Base-by-base conservation (phyloP, 1,284 basidiomycete genomes). In the Neonothopanus nambi region DNA sequence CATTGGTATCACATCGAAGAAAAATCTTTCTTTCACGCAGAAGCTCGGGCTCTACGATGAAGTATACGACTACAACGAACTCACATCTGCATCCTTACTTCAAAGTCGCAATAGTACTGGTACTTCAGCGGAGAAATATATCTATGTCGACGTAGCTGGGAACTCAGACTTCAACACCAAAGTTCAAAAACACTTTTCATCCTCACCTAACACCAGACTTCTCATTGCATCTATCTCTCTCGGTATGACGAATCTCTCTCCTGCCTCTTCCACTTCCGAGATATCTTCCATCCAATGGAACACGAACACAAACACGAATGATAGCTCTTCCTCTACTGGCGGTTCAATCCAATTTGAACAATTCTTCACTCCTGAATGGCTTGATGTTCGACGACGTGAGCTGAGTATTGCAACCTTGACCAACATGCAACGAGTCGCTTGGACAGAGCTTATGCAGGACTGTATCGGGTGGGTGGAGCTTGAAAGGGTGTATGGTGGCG, bases 361-460 rank as follows among this genome's bases (percentile, higher is more conserved):
- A 11, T 87, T 87, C 63, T 87, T 87, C 67, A 85, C 81, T 79
- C 75, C 76, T 2, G 82, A 85, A 63, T 87, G 84, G 85, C 70
- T 87, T 2, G 71, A 76, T 30, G 67, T 76, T 20, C 79, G 84
- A 5, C 72, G 70, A 57, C 67, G 69, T 38, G 72, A 82, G 58
- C 65, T 85, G 1, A 65, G 75, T 1, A 58, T 75, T 0, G 41
- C 58, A 18, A 71, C 80, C 53, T 83, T 87, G 46, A 71, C 74
- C 33, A 50, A 52, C 15, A 63, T 78, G 58, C 85, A 85, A 63
- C 70, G 72, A 41, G 51, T 65, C 5, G 84, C 81, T 6, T 87
- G 84, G 85, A 67, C 61, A 11, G 74, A 67, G 24, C 63, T 87
- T 51, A 81, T 86, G 77, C 59, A 55, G 26, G 81, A 85, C 55